Conservation (phyloP, 768 basidiomycete species). For the Suillus discolor region DNA sequence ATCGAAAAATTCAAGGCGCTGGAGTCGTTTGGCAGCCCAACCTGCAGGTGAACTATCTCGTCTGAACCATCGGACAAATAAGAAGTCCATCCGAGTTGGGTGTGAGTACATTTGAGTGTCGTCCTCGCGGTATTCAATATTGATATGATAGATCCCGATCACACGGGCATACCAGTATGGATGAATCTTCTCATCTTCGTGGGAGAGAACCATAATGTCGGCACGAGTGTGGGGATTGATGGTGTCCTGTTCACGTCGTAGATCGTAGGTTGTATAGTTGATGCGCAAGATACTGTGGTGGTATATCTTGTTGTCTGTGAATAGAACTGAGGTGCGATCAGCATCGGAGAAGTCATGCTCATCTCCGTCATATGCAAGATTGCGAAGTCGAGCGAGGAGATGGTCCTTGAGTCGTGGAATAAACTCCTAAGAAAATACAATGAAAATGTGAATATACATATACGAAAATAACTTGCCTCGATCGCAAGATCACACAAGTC, state of each 20-base stretch:
- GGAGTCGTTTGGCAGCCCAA: too few species aligned
- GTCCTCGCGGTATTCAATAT: slow-evolving; percentile 13
- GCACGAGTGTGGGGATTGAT: slow-evolving; percentile 22
- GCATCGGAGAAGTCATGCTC: slow-evolving; percentile 20
- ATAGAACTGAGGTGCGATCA: slow-evolving; percentile 23
- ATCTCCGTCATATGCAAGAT: slow-evolving; percentile 15
- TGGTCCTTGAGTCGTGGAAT: slow-evolving; percentile 18
- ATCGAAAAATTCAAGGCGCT: too few species aligned
- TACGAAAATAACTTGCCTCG: slow-evolving; percentile 3
- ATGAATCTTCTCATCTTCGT: slow-evolving; percentile 17
- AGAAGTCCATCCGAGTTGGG: slow-evolving; percentile 34
- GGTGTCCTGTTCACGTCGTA: slow-evolving; percentile 19
- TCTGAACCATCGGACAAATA: too few species aligned
- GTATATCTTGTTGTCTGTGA: slow-evolving; percentile 26
- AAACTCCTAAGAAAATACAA: slow-evolving; percentile 30
- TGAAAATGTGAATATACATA: neutral
- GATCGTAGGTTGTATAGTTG: slow-evolving; percentile 32
- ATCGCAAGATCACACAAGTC: slow-evolving; percentile 28
- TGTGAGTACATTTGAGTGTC: neutral
- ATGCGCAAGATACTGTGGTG: slow-evolving; percentile 31
- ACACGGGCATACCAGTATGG: slow-evolving; percentile 41
- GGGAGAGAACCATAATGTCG: slow-evolving; percentile 33
- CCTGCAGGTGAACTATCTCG: too few species aligned
- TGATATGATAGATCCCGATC: slow-evolving; percentile 16
- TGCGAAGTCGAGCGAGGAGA: slow-evolving; percentile 7